These are phyloP conservation scores for California macrophylla DNA, from an alignment of 441 rosid genomes.

Conservation along the genomic window DNA sequence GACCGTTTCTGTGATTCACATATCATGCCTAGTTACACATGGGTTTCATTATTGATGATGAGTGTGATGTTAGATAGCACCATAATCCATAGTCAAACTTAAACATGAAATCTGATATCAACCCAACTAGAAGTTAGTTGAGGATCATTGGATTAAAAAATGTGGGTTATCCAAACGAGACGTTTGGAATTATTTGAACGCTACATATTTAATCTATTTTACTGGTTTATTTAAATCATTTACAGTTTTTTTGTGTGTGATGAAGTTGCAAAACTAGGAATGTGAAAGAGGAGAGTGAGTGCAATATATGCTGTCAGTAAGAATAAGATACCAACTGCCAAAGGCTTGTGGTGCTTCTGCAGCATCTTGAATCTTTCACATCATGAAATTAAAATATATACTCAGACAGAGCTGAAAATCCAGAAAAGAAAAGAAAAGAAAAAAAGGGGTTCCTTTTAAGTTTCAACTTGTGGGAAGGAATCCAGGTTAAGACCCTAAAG, in stretches of 20 bases:
- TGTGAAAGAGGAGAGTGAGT: neutral
- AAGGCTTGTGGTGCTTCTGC: neutral
- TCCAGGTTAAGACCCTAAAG: neutral
- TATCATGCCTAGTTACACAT: too few species aligned
- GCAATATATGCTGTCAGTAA: neutral
- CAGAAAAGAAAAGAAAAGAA: neutral
- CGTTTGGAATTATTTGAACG: neutral
- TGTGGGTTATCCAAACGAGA: neutral
- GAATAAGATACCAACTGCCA: neutral
- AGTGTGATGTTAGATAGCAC: neutral
- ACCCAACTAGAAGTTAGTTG: neutral
- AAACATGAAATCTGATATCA: neutral
- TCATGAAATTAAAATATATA: neutral
- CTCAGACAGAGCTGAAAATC: neutral
- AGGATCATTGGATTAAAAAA: neutral
- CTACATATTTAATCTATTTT: neutral
- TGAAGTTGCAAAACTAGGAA: neutral
- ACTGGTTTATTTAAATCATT: neutral
- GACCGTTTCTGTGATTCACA: too few species aligned
- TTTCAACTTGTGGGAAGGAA: neutral
- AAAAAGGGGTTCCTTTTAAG: neutral
- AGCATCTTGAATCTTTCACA: neutral
- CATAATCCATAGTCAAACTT: neutral
- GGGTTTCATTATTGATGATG: neutral
- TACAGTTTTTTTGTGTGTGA: too few species aligned